Conservation (phyloP, 2,329 filamentous ascomycete species). For the Hymenoscyphus scutula region DNA sequence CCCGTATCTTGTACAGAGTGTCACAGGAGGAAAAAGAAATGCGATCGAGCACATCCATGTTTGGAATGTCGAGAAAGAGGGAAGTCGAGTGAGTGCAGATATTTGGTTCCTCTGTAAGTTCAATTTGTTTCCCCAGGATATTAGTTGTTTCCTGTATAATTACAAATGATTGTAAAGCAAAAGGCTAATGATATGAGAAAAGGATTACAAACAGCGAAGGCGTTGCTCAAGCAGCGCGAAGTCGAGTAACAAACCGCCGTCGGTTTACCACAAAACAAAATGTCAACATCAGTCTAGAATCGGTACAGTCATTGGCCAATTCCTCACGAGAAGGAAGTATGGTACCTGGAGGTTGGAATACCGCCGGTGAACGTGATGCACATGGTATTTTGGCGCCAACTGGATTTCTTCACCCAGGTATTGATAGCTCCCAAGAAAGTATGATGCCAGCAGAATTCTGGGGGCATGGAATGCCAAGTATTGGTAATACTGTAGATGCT, state of each 20-base stretch:
- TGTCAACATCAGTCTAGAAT: conserved; percentile 9
- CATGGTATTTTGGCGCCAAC: not conserved
- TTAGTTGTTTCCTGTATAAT: not conserved
- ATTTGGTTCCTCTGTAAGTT: conserved; percentile 20
- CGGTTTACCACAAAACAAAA: conserved; percentile 9
- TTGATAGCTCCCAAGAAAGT: not conserved
- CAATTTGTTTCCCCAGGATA: not conserved
- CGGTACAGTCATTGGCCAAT: not conserved
- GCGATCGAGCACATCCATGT: conserved; percentile 23
- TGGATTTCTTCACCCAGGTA: not conserved
- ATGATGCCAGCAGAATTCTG: not conserved
- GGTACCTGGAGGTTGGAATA: not conserved
- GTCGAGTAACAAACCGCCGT: conserved; percentile 3
- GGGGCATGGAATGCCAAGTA: not conserved
- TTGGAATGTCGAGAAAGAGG: conserved; percentile 23
- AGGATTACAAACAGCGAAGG: conserved; percentile 10
- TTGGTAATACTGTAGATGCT: not conserved
- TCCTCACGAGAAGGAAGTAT: not conserved
- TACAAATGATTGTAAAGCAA: not conserved
- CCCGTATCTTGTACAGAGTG: conserved; percentile 15
- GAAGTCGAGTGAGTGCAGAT: conserved; percentile 23
- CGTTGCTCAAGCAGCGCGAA: conserved; percentile 11
- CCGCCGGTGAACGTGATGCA: not conserved
- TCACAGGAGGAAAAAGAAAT: conserved; percentile 30
- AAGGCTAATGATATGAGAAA: not conserved